Conservation (phyloP, 2,329 filamentous ascomycete genomes). For the Celoporthe dispersa region DNA sequence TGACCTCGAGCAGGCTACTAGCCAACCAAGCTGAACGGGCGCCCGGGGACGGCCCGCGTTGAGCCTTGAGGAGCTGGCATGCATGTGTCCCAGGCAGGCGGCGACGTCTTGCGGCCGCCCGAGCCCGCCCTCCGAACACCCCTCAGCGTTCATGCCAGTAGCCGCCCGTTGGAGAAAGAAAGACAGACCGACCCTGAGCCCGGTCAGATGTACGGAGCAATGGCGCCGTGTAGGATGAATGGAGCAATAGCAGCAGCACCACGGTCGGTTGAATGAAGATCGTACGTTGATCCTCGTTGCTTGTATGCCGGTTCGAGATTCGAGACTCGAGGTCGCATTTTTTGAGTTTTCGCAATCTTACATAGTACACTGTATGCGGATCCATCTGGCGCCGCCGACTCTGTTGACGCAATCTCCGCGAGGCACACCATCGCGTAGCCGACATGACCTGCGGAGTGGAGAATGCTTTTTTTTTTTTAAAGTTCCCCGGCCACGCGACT, state of each 20-base stretch:
- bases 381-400: slow-evolving; percentile 4
- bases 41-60: slow-evolving; percentile 25
- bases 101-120: slow-evolving; percentile 2
- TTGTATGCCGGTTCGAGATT: neutral
- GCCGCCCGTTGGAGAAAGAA: slow-evolving; percentile 13
- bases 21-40: neutral
- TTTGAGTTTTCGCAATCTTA: slow-evolving; percentile 28
- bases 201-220: slow-evolving; percentile 8
- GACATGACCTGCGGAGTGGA: slow-evolving; percentile 29
- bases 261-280: slow-evolving; percentile 1
- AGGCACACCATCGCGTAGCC: slow-evolving; percentile 28
- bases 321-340: slow-evolving; percentile 1
- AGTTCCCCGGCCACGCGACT: slow-evolving; percentile 25
- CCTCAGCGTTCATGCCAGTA: slow-evolving; percentile 28
- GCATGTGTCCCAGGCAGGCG: neutral
- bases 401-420: slow-evolving; percentile 30
- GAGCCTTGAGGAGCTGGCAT: slow-evolving; percentile 17
- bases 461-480: slow-evolving; percentile 24
- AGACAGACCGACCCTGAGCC: neutral
- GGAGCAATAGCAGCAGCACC: neutral
- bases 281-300: neutral
- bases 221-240: slow-evolving; percentile 2
- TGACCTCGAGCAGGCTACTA: neutral
- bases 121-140: slow-evolving; percentile 12
- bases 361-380: slow-evolving; percentile 19